Evolutionary conservation across 805 yeast species (phyloP), one percentile per base, ranked within the genome.

Genomic region (Alloascoidea hylecoeti): DNA sequence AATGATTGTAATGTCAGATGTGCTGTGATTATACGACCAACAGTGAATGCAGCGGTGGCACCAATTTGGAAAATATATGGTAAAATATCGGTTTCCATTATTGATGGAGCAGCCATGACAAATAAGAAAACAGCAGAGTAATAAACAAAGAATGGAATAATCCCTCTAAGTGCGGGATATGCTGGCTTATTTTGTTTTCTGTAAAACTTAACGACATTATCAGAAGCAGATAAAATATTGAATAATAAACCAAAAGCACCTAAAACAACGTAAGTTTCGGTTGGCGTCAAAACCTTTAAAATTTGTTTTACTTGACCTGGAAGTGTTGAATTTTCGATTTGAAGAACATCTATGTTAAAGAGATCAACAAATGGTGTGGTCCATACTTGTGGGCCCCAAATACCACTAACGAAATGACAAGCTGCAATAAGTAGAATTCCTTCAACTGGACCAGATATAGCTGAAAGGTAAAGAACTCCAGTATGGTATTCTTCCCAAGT

Each of bases 401-500:
- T 40, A 3, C 84, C 95, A 0, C 94, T 80, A 16, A 70, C 34
- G 3, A 72, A 39, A 50, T 72, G 84, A 14, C 78, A 58, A 0
- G 49, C 54, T 16, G 71, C 56, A 38, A 84, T 63, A 58, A 78
- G 64, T 45, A 85, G 52, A 18, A 88, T 82, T 2, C 97, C 97
- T 57, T 88, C 97, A 3, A 89, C 96, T 0, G 97, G 97, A 0
- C 97, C 97, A 12, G 94, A 80, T 49, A 84, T 75, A 44, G 69
- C 76, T 27, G 89, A 75, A 38, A 88, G 62, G 55, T 68, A 88
- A 37, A 88, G 63, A 35, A 75, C 76, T 49, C 85, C 94, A 1
- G 96, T 88, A 53, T 86, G 89, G 55, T 73, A 88, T 53, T 86
- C 96, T 58, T 88, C 97, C 96, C 96, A 88, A 1, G 96, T 88